Conservation (phyloP, 805 yeast genomes). For the Brettanomyces bruxellensis region DNA sequence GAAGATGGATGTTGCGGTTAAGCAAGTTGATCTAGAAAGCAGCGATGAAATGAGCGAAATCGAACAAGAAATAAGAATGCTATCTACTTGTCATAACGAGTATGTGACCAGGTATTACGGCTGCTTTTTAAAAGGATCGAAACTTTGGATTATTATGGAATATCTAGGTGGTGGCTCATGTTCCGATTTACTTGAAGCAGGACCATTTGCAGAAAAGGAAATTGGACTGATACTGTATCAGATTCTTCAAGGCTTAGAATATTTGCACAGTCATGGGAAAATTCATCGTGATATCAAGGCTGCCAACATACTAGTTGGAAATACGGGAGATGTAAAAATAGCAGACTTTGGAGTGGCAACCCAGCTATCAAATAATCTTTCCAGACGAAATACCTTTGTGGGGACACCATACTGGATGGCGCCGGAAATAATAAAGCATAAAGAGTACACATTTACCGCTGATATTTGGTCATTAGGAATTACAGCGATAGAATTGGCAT, state of each 20-base stretch:
- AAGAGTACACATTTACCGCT: slow-evolving; percentile 58
- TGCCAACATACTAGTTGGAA: slow-evolving; percentile 72
- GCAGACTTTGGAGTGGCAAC: slow-evolving; percentile 98
- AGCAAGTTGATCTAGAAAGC: slow-evolving; percentile 64
- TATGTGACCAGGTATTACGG: slow-evolving; percentile 65
- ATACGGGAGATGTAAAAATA: slow-evolving; percentile 67
- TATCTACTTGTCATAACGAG: slow-evolving; percentile 54
- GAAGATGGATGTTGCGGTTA: slow-evolving; percentile 43
- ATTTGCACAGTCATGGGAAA: slow-evolving; percentile 62
- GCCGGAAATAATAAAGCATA: slow-evolving; percentile 45
- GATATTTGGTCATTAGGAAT: slow-evolving; percentile 80
- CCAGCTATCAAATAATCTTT: slow-evolving; percentile 48
- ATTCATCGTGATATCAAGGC: slow-evolving; percentile 94
- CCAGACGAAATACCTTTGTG: slow-evolving; percentile 29
- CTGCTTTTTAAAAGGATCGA: slow-evolving; percentile 58
- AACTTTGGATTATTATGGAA: slow-evolving; percentile 78
- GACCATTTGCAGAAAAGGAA: slow-evolving; percentile 47
- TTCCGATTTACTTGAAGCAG: slow-evolving; percentile 50
- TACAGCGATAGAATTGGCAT: slow-evolving; percentile 63
- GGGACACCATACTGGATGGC: slow-evolving; percentile 31
- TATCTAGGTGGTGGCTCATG: slow-evolving; percentile 72
- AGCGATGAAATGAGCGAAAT: slow-evolving; percentile 66
- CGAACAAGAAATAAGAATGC: slow-evolving; percentile 60
- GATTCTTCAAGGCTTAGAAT: slow-evolving; percentile 50
- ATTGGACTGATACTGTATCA: slow-evolving; percentile 48